phyloP scores from a whole-genome alignment of 2,329 filamentous ascomycete genomes.

The Sporothrix pseudoabietina region DNA sequence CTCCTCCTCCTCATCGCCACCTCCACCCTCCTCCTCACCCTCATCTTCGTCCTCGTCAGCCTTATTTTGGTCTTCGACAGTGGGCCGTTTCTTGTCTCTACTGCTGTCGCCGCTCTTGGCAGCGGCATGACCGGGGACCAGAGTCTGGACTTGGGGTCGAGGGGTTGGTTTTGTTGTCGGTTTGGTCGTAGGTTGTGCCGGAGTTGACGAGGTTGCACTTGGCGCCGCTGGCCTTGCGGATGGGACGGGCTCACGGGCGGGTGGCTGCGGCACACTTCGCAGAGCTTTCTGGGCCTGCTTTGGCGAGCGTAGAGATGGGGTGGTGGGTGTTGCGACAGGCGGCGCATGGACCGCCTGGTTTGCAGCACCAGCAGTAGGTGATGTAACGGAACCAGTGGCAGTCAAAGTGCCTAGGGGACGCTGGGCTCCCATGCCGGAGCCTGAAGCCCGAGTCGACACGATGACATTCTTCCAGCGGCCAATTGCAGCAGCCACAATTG shows the following conservation, averaged over 20 bases:
- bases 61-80: neutral
- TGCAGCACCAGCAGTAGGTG: neutral
- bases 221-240: neutral
- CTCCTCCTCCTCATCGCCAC: neutral
- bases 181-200: neutral
- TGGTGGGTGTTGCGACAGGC: neutral
- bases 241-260: neutral
- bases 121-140: neutral
- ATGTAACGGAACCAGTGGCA: neutral
- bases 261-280: neutral
- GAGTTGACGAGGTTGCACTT: neutral
- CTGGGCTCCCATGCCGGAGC: slow-evolving; percentile 54
- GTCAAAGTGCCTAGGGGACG: slow-evolving; percentile 46
- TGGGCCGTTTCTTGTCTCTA: neutral
- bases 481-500: slow-evolving; percentile 57
- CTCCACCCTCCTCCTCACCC: neutral
- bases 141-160: neutral
- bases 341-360: neutral
- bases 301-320: neutral
- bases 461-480: slow-evolving; percentile 65
- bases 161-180: neutral
- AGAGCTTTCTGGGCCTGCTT: neutral
- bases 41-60: slow-evolving; percentile 14
- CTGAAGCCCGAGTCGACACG: slow-evolving; percentile 50
- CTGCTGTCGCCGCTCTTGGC: neutral